Evolutionary conservation across 257 asterid genomes (phyloP), one percentile per base, ranked within the genome.

Genomic region (Petrea volubilis): DNA sequence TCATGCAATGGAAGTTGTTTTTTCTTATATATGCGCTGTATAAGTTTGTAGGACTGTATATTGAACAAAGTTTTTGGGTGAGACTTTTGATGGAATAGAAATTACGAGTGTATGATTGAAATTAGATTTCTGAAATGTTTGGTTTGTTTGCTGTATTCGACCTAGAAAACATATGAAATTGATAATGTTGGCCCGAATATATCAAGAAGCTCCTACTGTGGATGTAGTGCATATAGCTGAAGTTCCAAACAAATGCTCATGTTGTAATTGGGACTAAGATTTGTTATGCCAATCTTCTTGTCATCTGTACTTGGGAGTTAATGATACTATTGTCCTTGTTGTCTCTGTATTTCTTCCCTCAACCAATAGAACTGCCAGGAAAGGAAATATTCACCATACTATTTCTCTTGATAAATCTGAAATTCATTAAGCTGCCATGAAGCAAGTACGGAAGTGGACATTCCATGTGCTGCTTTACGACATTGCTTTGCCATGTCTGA

Each of bases 61-160:
- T 46, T 67, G n/a, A 70, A 57, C 4, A 44, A 64, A 29, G 63
- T 44, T 73, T 56, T 41, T 64, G 62, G 60, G 28, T 44, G 64
- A 67, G 43, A 58, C 24, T 41, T 63, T 18, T 53, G 67, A 71
- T 67, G 79, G 21, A 68, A 43, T 64, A 67, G 38, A 63, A 67
- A 49, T 68, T n/a, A 61, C 25, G 9, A 33, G 41, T 34, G 31
- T 13, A 55, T 43, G 68, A 38, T 64, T 13, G 18, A 24, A 60
- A 24, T 38, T 23, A 21, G 52, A 34, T 67, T 51, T 62, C 38
- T 52, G 38, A 29, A 44, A 44, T 67, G 50, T 36, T 68, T 51
- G 41, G 20, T 40, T 70, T 55, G 34, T 36, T 52, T 11, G 21
- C 49, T 60, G 38, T 46, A 59, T 5, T 8, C 38, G 13, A 36